These are phyloP conservation scores for Ganoderma leucocontextum DNA, from an alignment of 1,284 basidiomycete genomes.

Conservation along the genomic window DNA sequence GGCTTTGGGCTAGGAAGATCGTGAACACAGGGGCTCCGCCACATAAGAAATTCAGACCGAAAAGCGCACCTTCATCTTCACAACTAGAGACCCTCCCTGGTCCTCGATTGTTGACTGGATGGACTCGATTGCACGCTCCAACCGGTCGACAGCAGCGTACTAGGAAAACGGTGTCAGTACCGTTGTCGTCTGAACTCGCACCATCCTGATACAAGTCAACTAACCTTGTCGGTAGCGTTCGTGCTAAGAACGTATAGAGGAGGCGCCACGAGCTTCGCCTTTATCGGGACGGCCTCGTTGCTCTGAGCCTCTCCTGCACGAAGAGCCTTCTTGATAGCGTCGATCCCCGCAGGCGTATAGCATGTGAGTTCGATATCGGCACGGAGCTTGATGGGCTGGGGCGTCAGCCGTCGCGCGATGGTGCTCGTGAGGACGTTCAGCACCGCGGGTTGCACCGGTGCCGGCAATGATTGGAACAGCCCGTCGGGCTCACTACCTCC, in stretches of 20 bases:
- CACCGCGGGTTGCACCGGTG: constrained; percentile 68
- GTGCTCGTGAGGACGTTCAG: constrained; percentile 80
- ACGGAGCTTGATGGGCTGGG: constrained; percentile 98
- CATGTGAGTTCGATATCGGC: constrained; percentile 98
- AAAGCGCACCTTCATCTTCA: constrained; percentile 93
- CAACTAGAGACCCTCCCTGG: constrained; percentile 85
- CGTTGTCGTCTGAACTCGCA: constrained; percentile 4
- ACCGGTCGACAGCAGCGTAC: constrained; percentile 90
- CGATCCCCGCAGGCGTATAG: constrained; percentile 97
- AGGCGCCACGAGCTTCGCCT: constrained; percentile 96
- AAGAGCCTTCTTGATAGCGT: constrained; percentile 95
- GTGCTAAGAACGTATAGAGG: constrained; percentile 96
- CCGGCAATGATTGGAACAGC: constrained; percentile 80
- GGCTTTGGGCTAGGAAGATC: constrained; percentile 81
- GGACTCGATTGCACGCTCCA: constrained; percentile 93
- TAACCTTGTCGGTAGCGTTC: constrained; percentile 95
- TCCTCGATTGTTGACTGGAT: constrained; percentile 89
- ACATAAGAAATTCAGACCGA: neutral
- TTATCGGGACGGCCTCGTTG: constrained; percentile 94
- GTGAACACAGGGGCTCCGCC: neutral
- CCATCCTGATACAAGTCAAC: constrained; percentile 2
- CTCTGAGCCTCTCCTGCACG: constrained; percentile 89
- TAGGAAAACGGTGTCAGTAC: constrained; percentile 35
- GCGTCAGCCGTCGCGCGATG: constrained; percentile 95
- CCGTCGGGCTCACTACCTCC: constrained; percentile 82